Evolutionary conservation across 2,329 filamentous ascomycete species (phyloP), one percentile per base, ranked within the genome.

Genomic region (Fusarium robinianum): DNA sequence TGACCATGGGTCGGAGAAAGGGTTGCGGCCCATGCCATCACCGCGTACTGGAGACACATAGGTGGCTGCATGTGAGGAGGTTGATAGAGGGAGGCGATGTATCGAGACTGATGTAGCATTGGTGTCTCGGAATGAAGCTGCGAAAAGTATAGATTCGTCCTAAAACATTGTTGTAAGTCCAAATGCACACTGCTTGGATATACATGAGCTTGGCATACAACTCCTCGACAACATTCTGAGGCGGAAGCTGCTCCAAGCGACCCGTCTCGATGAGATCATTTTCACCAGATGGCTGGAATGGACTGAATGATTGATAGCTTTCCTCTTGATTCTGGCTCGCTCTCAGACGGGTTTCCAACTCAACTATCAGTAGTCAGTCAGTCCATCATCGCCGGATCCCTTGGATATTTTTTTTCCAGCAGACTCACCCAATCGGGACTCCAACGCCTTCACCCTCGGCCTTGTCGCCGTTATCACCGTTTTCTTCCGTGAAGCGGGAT

Each of bases 181-280:
- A 6, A 6, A 6, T 7, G 15, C 9, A 19, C 8, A 3, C 0
- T 4, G 25, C 8, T n/a, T n/a, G 11, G n/a, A 10, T 2, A 12
- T 2, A 2, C 2, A 14, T 12, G 2, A n/a, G 8, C 2, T n/a
- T 8, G 2, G 39, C 57, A 30, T 46, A 64, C 64, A 67, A 27
- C 18, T 63, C 57, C 14, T 62, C 57, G 3, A 66, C 47, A 1
- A 65, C 27, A 5, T 56, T 38, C 8, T 51, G 51, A 0, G 63
- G 52, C 2, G 62, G 65, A 2, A 62, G 52, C 31, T 63, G 53
- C 37, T 68, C 64, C 38, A 60, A 62, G 3, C 64, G 53, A 2
- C 63, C 63, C 7, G 62, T 58, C 19, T 50, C 42, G 5, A 59
- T 44, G 10, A 66, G 11, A 12, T 61, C 49, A 6, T 48, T 39